Evolutionary conservation across 2,329 filamentous ascomycete genomes (phyloP).

Genomic region (Talaromyces amestolkiae): DNA sequence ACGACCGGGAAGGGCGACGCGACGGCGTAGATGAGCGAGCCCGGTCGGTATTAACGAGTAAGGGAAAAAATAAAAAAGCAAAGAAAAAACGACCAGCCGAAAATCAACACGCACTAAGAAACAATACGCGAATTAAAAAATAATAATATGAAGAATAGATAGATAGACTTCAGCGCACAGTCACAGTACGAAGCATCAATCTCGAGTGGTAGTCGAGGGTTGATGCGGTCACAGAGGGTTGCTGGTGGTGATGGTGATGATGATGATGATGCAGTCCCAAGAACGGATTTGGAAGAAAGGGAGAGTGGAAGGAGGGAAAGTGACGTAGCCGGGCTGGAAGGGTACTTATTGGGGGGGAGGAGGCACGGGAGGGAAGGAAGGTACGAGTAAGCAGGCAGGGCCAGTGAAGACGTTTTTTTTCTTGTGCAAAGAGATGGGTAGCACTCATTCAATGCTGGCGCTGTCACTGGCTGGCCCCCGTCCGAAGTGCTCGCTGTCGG

Average conservation of each 20-base stretch:
- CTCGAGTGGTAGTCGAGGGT: conserved; percentile 8
- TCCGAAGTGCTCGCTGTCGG: neutral
- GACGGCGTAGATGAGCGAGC: conserved; percentile 12
- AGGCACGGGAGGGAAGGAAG: conserved; percentile 18
- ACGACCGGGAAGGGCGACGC: conserved; percentile 23
- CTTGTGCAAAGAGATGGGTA: neutral
- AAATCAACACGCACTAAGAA: conserved; percentile 12
- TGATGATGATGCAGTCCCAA: conserved; percentile 20
- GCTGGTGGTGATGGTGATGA: conserved; percentile 15
- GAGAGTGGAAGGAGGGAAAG: conserved; percentile 28
- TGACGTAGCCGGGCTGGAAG: conserved; percentile 41
- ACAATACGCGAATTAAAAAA: conserved; percentile 23
- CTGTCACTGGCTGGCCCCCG: conserved; percentile 6
- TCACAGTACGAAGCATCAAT: conserved; percentile 7
- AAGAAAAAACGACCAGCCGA: conserved; percentile 20
- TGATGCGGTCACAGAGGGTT: conserved; percentile 20
- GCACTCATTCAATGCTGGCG: neutral
- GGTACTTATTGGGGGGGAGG: conserved; percentile 15
- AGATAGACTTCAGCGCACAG: conserved; percentile 6
- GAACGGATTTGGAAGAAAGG: conserved; percentile 22
- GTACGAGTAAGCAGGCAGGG: conserved; percentile 24
- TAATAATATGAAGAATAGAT: neutral
- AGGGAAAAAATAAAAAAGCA: conserved; percentile 19
- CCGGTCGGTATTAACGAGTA: neutral
- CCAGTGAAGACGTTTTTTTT: conserved; percentile 9